These are phyloP conservation scores for Alternaria sp. DNA, from an alignment of 2,329 filamentous ascomycete genomes.

Conservation along the genomic window DNA sequence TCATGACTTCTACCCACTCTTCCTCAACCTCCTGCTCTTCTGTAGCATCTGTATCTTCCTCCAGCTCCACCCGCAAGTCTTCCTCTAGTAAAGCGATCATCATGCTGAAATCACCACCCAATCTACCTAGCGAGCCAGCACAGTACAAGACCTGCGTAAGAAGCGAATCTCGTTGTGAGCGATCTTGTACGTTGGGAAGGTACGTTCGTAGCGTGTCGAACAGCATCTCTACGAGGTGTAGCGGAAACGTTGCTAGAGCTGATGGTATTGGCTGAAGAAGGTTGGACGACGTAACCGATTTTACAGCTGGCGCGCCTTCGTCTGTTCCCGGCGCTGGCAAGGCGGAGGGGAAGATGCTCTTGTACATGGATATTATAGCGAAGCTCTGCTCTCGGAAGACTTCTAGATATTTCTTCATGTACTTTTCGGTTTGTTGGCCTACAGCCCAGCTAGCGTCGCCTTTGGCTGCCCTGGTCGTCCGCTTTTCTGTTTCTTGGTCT, in stretches of 20 bases:
- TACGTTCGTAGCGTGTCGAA: conserved; percentile 78
- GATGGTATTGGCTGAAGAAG: conserved; percentile 69
- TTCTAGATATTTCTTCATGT: conserved; percentile 93
- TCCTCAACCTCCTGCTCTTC: conserved; percentile 54
- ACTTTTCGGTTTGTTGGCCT: conserved; percentile 93
- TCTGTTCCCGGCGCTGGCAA: conserved; percentile 52
- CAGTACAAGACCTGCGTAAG: conserved; percentile 94
- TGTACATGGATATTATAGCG: conserved; percentile 92
- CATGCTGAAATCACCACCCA: conserved; percentile 93
- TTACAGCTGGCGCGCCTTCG: conserved; percentile 38
- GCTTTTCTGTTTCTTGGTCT: conserved; percentile 75
- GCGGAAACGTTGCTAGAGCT: conserved; percentile 81
- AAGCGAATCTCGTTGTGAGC: conserved; percentile 81
- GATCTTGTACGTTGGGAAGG: conserved; percentile 81
- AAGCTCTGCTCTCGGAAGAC: conserved; percentile 98
- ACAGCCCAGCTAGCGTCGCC: conserved; percentile 65
- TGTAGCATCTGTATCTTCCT: conserved; percentile 37
- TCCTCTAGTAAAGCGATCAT: conserved; percentile 73
- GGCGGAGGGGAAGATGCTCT: conserved; percentile 79
- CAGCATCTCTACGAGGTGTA: conserved; percentile 82
- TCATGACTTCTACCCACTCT: conserved; percentile 90
- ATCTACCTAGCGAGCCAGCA: conserved; percentile 84
- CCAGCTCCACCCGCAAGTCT: conserved; percentile 52
- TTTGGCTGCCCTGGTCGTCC: conserved; percentile 45
- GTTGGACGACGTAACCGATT: conserved; percentile 38